phyloP scores from a whole-genome alignment of 2,329 filamentous ascomycete species.

The Aspergillus brasiliensis region DNA sequence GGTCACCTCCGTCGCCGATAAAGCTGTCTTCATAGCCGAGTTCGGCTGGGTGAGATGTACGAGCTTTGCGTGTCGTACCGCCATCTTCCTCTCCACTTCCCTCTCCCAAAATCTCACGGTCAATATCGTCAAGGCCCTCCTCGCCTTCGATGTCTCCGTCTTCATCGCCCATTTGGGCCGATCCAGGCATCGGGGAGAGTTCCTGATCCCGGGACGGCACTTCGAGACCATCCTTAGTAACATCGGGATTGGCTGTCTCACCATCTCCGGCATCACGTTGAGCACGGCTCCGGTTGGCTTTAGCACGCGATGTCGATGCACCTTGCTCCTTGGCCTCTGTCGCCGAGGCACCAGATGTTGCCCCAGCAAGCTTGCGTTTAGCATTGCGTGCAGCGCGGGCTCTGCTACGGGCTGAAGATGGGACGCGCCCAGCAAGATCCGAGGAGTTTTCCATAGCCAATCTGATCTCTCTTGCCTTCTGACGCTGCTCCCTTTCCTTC shows the following conservation, averaged over 20 bases:
- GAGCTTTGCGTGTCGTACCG: slow-evolving; percentile 17
- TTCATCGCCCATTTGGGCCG: slow-evolving; percentile 17
- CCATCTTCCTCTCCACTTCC: slow-evolving; percentile 40
- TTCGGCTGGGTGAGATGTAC: slow-evolving; percentile 24
- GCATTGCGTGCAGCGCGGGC: slow-evolving; percentile 29
- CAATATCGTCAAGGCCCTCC: slow-evolving; percentile 38
- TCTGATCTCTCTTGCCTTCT: slow-evolving; percentile 33
- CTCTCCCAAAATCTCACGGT: slow-evolving; percentile 42
- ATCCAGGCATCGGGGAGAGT: slow-evolving; percentile 21
- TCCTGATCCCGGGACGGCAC: slow-evolving; percentile 29
- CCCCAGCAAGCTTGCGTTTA: slow-evolving; percentile 32
- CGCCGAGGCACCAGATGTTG: slow-evolving; percentile 23
- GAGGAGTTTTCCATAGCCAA: slow-evolving; percentile 19
- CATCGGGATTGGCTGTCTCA: slow-evolving; percentile 9
- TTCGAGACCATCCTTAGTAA: slow-evolving; percentile 22
- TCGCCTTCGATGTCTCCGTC: slow-evolving; percentile 37
- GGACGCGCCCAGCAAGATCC: slow-evolving; percentile 21
- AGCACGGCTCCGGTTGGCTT: slow-evolving; percentile 28
- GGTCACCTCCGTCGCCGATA: slow-evolving; percentile 28
- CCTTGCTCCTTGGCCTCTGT: slow-evolving; percentile 24
- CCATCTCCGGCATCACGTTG: slow-evolving; percentile 20
- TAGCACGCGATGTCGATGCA: slow-evolving; percentile 22
- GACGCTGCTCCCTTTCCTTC: slow-evolving; percentile 41
- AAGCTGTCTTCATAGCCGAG: slow-evolving; percentile 30
- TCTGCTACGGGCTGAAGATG: slow-evolving; percentile 25